Percentiles rank a stretch among this genome's conserved stretches.
Conservation (phyloP, 441 rosid genomes). For the Eutrema salsugineum region DNA sequence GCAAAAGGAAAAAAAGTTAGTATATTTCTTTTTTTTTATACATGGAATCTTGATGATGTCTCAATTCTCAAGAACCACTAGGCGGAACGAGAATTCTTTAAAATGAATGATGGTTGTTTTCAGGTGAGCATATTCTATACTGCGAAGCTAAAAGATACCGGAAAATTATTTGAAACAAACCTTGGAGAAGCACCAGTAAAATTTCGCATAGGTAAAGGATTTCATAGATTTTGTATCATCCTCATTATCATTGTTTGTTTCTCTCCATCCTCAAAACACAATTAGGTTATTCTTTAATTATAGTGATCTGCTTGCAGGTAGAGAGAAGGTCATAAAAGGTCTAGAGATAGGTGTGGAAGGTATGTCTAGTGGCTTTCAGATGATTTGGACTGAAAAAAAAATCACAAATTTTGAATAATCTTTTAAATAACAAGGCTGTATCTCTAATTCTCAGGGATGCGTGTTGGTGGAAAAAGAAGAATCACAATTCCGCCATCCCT, state of each 20-base stretch:
- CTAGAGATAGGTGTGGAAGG: constrained; percentile 58
- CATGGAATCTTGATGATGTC: constrained; percentile 3
- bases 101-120: constrained; percentile 4
- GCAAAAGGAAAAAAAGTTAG: constrained; percentile 47
- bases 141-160: constrained; percentile 48
- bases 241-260: neutral
- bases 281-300: neutral
- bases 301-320: constrained; percentile 34
- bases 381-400: neutral
- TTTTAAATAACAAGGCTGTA: neutral
- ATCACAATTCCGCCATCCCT: constrained; percentile 47
- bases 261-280: neutral
- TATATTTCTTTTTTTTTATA: neutral
- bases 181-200: constrained; percentile 31
- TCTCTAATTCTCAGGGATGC: constrained; percentile 43
- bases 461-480: constrained; percentile 56
- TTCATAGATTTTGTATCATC: neutral
- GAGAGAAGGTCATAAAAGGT: constrained; percentile 34
- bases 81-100: neutral
- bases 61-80: too few species aligned
- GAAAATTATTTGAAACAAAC: constrained; percentile 45
- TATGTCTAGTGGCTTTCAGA: constrained; percentile 35
- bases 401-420: neutral
- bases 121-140: constrained; percentile 46
- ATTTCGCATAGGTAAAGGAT: constrained; percentile 45